Evolutionary conservation across 441 rosid species (phyloP).

Genomic region (Adansonia grandidieri): DNA sequence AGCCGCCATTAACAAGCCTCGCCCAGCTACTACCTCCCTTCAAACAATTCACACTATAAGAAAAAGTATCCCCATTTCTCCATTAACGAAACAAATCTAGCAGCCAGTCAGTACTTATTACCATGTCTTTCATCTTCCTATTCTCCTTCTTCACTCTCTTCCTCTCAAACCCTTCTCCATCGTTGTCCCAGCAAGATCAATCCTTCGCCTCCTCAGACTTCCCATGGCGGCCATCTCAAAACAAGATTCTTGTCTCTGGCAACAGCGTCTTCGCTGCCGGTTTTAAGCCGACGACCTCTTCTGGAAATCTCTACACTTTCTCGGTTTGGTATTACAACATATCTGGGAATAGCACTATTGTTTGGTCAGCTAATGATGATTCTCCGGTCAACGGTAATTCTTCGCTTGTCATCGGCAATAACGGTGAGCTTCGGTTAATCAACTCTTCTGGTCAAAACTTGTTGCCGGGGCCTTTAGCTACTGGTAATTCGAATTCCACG

Average conservation of each 20-base stretch:
- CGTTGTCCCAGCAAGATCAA: constrained; percentile 31
- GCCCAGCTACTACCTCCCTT: background rate
- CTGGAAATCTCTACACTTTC: constrained; percentile 44
- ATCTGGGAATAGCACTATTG: constrained; percentile 14
- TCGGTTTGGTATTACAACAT: constrained; percentile 54
- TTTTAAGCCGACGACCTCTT: constrained; percentile 30
- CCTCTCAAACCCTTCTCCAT: constrained; percentile 29
- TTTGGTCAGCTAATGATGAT: constrained; percentile 48
- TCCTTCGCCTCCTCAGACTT: constrained; percentile 45
- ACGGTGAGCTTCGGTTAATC: constrained; percentile 42
- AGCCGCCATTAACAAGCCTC: constrained; percentile 30
- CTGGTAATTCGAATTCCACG: constrained; percentile 33
- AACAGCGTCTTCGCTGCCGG: constrained; percentile 64
- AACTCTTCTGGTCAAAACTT: constrained; percentile 35
- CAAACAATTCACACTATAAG: background rate
- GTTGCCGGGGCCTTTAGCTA: constrained; percentile 23
- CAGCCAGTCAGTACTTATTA: background rate
- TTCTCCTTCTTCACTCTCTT: constrained; percentile 17
- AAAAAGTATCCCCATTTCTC: background rate
- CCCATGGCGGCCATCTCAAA: constrained; percentile 54
- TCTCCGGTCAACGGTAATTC: constrained; percentile 24
- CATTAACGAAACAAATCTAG: background rate
- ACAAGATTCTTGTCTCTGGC: constrained; percentile 48
- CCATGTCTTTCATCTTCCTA: constrained; percentile 34
- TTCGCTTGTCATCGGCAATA: constrained; percentile 37